These are phyloP conservation scores for Russula sp. DNA, from an alignment of 768 basidiomycete genomes.

Conservation along the genomic window DNA sequence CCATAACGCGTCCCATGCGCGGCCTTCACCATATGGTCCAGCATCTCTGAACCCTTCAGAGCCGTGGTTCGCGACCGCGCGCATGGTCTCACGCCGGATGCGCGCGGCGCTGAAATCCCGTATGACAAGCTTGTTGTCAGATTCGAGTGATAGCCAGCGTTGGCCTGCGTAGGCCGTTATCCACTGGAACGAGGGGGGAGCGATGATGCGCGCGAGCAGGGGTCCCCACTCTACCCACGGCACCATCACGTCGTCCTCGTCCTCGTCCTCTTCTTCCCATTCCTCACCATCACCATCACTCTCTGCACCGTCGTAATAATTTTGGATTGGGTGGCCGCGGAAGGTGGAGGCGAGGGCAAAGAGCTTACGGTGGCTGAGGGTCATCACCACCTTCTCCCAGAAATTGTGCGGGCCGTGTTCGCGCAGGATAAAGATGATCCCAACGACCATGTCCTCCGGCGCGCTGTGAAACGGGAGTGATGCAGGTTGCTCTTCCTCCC, in stretches of 20 bases:
- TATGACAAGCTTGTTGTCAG: not conserved
- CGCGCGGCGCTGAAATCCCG: conserved; percentile 15
- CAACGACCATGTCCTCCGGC: conserved; percentile 16
- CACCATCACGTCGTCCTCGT: not conserved
- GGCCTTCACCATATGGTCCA: too few species aligned
- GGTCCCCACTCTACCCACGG: conserved; percentile 15
- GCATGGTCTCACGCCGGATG: not conserved
- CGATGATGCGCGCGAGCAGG: conserved; percentile 8
- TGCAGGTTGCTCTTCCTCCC: too few species aligned
- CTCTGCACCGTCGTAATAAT: too few species aligned
- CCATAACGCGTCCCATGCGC: too few species aligned
- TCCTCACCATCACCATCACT: not conserved
- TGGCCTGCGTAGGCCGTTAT: conserved; percentile 19
- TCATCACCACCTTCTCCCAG: conserved; percentile 15
- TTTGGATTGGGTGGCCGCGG: not conserved
- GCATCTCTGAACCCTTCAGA: too few species aligned
- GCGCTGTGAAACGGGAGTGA: conserved; percentile 16
- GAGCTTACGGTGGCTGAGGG: conserved; percentile 7
- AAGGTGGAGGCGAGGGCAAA: not conserved
- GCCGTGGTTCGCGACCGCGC: too few species aligned
- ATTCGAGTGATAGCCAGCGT: conserved; percentile 17
- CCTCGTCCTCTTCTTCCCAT: not conserved
- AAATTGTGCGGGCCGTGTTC: not conserved
- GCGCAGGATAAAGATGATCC: conserved; percentile 17
- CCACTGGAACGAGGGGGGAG: conserved; percentile 11